Conservation (phyloP, 805 yeast genomes). For the Kregervanrija pseudodelftensis region DNA sequence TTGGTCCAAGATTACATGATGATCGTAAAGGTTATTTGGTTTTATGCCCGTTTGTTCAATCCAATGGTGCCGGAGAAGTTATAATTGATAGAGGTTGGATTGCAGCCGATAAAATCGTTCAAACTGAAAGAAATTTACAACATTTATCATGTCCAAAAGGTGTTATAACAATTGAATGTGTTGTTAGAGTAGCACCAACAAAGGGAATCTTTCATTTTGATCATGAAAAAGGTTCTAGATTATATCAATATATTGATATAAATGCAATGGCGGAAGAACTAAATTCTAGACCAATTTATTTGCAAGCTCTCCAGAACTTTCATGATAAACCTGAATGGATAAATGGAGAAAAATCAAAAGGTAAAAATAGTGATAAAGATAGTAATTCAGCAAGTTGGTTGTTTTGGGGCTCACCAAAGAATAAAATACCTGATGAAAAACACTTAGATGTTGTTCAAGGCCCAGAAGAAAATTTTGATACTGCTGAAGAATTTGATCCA, state of each 20-base stretch:
- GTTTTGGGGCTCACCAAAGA: slow-evolving; percentile 7
- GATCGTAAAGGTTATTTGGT: slow-evolving; percentile 72
- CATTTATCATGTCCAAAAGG: slow-evolving; percentile 71
- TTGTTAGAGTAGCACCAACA: slow-evolving; percentile 61
- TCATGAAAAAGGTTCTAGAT: slow-evolving; percentile 55
- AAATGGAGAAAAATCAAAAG: slow-evolving; percentile 2
- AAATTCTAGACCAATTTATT: slow-evolving; percentile 63
- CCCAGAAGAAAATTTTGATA: slow-evolving; percentile 13
- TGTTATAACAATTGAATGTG: slow-evolving; percentile 62
- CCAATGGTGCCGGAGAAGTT: slow-evolving; percentile 68
- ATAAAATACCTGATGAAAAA: neutral
- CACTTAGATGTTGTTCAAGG: slow-evolving; percentile 5
- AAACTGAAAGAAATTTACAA: slow-evolving; percentile 44
- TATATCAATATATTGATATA: slow-evolving; percentile 76
- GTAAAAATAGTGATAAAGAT: neutral
- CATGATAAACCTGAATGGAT: slow-evolving; percentile 52
- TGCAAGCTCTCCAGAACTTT: slow-evolving; percentile 65
- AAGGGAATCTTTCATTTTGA: slow-evolving; percentile 64
- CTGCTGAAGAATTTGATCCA: slow-evolving; percentile 37
- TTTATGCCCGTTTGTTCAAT: slow-evolving; percentile 73
- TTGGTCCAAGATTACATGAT: slow-evolving; percentile 80
- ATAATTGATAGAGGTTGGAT: slow-evolving; percentile 93
- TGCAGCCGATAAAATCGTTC: slow-evolving; percentile 57
- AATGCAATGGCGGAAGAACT: slow-evolving; percentile 69
- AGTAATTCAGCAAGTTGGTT: slow-evolving; percentile 4